Percentiles rank a stretch among this genome's conserved stretches.
Conservation (phyloP, 1,284 basidiomycete species). For the Malassezia sp. region DNA sequence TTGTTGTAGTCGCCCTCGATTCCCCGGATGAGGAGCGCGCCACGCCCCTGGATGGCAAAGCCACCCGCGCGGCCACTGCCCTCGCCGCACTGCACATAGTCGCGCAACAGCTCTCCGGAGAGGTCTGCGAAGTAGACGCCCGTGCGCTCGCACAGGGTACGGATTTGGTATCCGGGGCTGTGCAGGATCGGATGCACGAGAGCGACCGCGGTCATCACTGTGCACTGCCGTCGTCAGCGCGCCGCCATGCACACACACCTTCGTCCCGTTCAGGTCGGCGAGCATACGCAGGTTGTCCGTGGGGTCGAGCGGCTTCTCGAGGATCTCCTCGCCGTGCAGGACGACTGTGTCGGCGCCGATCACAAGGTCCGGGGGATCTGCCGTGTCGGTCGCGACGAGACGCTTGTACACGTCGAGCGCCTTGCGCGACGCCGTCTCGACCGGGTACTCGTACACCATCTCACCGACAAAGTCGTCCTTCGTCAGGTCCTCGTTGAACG, state of each 20-base stretch:
- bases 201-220: constrained; percentile 41
- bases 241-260: constrained; percentile 8
- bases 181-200: constrained; percentile 69
- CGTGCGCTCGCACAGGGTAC: constrained; percentile 36
- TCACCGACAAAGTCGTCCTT: constrained; percentile 59
- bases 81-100: constrained; percentile 79
- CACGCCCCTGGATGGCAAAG: constrained; percentile 82
- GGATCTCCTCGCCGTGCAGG: constrained; percentile 49
- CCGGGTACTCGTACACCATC: constrained; percentile 73
- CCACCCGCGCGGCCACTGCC: constrained; percentile 84
- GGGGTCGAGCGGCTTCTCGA: constrained; percentile 75
- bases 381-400: constrained; percentile 53
- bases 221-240: too few relatives aligned
- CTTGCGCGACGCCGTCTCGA: constrained; percentile 82
- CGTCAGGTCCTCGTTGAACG: constrained; percentile 70
- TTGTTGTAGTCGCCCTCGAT: constrained; percentile 88
- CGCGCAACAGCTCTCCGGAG: constrained; percentile 54
- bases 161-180: constrained; percentile 72
- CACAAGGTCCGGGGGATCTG: constrained; percentile 81
- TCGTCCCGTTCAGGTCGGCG: constrained; percentile 59
- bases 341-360: constrained; percentile 55
- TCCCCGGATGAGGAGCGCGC: constrained; percentile 65
- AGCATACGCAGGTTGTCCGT: constrained; percentile 80
- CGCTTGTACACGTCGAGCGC: constrained; percentile 46
- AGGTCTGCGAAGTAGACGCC: constrained; percentile 45